Evolutionary conservation across 768 basidiomycete genomes (phyloP).

Genomic region (Tricholoma sp.): DNA sequence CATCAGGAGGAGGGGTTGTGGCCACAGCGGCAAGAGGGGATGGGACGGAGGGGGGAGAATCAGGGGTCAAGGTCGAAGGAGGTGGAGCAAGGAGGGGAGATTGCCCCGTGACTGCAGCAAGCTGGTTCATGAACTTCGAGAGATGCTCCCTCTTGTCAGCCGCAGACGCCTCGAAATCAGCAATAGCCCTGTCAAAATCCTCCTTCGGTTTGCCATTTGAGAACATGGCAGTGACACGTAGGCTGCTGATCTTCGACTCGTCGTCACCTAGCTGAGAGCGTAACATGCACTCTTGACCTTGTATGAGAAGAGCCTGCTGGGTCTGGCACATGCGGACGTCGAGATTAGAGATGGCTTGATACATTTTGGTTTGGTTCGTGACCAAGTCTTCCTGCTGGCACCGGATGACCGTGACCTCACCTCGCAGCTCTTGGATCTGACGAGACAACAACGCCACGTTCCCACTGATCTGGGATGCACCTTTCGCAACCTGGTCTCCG

Average conservation of each 20-base stretch:
- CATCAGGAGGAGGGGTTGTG: background rate
- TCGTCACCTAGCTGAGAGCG: background rate
- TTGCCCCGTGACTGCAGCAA: background rate
- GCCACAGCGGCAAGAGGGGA: background rate
- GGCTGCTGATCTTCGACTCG: too few species aligned
- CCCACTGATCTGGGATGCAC: too few species aligned
- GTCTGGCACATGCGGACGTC: too few species aligned
- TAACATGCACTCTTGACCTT: background rate
- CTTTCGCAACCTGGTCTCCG: too few species aligned
- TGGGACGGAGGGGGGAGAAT: background rate
- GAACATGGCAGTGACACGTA: background rate
- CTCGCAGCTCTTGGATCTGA: too few species aligned
- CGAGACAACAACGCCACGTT: too few species aligned
- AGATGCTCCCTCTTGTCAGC: background rate
- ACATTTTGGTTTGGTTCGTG: too few species aligned
- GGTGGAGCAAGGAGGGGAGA: background rate
- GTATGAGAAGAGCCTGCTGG: too few species aligned
- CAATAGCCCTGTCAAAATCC: background rate
- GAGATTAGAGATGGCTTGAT: too few species aligned
- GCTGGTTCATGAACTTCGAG: background rate
- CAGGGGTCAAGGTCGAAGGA: background rate
- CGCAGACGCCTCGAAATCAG: background rate
- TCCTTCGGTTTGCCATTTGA: background rate
- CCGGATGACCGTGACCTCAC: too few species aligned
- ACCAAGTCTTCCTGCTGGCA: too few species aligned